Percentiles rank a stretch among this genome's conserved stretches.
Evolutionary conservation across 345 rosid genomes (phyloP).

Genomic region (Pistacia integerrima): DNA sequence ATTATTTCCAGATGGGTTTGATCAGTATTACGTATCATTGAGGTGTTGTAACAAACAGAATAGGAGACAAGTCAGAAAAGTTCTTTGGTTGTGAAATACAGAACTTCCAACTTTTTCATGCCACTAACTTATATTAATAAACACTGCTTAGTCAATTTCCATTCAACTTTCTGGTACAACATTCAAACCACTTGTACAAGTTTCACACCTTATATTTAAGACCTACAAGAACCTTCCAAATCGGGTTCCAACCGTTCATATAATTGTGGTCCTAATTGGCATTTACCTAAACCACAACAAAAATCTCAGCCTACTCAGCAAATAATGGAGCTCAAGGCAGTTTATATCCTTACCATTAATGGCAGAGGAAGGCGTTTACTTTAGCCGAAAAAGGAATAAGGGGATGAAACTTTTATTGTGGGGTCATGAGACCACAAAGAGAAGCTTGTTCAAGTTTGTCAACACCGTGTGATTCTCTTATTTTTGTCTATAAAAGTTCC

Average conservation of each 20-base stretch:
- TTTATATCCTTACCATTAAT: conserved; percentile 5
- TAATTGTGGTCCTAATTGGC: not conserved
- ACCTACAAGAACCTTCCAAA: not conserved
- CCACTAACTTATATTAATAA: too few species aligned
- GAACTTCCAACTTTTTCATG: too few species aligned
- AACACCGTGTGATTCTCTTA: not conserved
- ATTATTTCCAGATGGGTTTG: too few species aligned
- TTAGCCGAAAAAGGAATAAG: not conserved
- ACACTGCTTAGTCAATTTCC: not conserved
- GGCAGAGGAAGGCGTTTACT: conserved; percentile 4
- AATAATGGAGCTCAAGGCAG: not conserved
- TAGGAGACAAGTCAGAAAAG: too few species aligned
- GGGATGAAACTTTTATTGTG: not conserved
- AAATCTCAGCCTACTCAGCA: not conserved
- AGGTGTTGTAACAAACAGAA: too few species aligned
- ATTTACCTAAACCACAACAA: not conserved
- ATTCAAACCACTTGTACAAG: not conserved
- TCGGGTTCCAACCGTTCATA: not conserved
- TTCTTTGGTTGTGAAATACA: too few species aligned
- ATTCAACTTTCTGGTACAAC: not conserved
- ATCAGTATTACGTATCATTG: too few species aligned
- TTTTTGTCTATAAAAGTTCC: conserved; percentile 12
- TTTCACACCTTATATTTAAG: not conserved
- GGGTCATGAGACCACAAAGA: not conserved
- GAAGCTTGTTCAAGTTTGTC: not conserved